Percentiles rank a stretch among this genome's conserved stretches.
Conservation (phyloP, 2,329 filamentous ascomycete species). For the Sphaerulina musiva region DNA sequence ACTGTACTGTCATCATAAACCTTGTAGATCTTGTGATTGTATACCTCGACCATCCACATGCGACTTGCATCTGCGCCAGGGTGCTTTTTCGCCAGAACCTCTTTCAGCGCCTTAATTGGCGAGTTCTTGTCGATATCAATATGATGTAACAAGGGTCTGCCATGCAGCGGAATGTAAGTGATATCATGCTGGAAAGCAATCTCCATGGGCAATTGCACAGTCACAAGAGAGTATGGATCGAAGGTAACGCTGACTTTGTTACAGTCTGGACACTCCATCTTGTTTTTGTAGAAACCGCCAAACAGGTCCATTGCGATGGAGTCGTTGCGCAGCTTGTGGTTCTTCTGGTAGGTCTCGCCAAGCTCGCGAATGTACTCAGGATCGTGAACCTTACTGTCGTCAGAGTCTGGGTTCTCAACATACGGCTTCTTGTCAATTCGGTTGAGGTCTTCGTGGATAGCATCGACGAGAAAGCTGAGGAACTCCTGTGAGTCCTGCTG, state of each 20-base stretch:
- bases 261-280: slow-evolving; percentile 82
- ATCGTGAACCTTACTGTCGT: slow-evolving; percentile 88
- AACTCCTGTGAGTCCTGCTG: slow-evolving; percentile 99
- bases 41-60: slow-evolving; percentile 77
- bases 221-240: slow-evolving; percentile 93
- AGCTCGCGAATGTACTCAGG: slow-evolving; percentile 73
- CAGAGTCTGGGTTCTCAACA: slow-evolving; percentile 94
- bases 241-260: slow-evolving; percentile 97
- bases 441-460: slow-evolving; percentile 89
- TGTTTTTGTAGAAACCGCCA: slow-evolving; percentile 97
- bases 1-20: slow-evolving; percentile 64
- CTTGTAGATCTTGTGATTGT: slow-evolving; percentile 78
- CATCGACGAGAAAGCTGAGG: slow-evolving; percentile 87
- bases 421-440: slow-evolving; percentile 93
- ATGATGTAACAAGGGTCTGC: slow-evolving; percentile 62
- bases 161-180: slow-evolving; percentile 69
- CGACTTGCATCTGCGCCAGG: slow-evolving; percentile 49
- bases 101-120: slow-evolving; percentile 62
- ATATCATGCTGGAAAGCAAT: slow-evolving; percentile 71
- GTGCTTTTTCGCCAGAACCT: slow-evolving; percentile 51
- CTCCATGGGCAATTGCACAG: slow-evolving; percentile 80
- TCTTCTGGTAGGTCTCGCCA: slow-evolving; percentile 82
- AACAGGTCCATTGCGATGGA: slow-evolving; percentile 94
- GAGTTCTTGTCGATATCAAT: slow-evolving; percentile 76
- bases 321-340: slow-evolving; percentile 86